These are phyloP conservation scores for Eucommia ulmoides DNA, from an alignment of 257 asterid species.

Conservation along the genomic window DNA sequence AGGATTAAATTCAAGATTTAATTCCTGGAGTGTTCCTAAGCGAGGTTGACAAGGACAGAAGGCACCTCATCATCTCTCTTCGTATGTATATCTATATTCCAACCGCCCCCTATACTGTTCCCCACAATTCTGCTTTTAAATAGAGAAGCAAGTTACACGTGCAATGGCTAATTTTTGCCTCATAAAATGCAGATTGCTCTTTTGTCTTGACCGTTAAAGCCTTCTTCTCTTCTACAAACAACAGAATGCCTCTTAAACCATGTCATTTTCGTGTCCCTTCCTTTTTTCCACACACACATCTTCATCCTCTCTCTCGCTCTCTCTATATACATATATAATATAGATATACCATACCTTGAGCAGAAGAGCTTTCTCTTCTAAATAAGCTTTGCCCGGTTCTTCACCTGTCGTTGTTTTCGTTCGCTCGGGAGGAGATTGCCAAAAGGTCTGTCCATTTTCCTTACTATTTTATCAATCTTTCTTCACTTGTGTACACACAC, in stretches of 20 bases:
- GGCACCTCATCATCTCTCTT: background rate
- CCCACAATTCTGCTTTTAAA: slow-evolving; percentile 8
- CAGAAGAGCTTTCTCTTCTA: background rate
- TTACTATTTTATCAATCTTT: too few relatives aligned
- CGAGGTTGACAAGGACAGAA: too few relatives aligned
- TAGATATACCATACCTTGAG: background rate
- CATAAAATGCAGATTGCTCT: slow-evolving; percentile 4
- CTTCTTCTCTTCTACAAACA: slow-evolving; percentile 6
- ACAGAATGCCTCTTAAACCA: background rate
- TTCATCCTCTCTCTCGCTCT: background rate
- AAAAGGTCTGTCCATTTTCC: too few relatives aligned
- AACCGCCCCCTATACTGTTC: slow-evolving; percentile 6
- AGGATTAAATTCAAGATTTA: too few relatives aligned
- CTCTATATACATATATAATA: background rate
- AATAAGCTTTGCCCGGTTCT: too few relatives aligned
- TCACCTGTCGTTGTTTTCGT: too few relatives aligned
- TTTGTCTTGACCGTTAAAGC: slow-evolving; percentile 3
- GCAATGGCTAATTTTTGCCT: slow-evolving; percentile 1
- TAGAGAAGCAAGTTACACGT: slow-evolving; percentile 15
- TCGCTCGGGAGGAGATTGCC: too few relatives aligned
- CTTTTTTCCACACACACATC: too few relatives aligned
- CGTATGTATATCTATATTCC: slow-evolving; percentile 12
- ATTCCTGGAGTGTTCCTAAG: too few relatives aligned
- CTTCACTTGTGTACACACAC: too few relatives aligned
- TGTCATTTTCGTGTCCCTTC: background rate